Base-by-base conservation (phyloP, 192 early-diverging fungal genomes). In the Gigaspora rosea region DNA sequence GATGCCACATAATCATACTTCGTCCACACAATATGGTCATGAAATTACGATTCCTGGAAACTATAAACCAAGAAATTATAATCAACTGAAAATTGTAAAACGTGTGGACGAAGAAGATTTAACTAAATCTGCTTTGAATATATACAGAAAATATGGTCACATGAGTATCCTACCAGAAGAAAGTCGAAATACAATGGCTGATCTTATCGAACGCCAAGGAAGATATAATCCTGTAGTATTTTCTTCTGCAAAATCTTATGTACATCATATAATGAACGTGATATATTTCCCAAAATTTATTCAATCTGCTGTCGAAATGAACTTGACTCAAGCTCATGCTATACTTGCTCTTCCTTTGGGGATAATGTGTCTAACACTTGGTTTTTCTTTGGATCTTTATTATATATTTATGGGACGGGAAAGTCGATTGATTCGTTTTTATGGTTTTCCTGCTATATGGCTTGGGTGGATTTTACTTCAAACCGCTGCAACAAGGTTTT, bases 261-360 rank as follows among this genome's bases (percentile, higher is more conserved):
- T 85, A 7, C 84, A 80, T 71, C 82, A 85, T 54, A 77, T 85
- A 7, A 71, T 85, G 69, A 84, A 83, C 59, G 78, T 84, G 12
- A 80, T 83, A 48, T 85, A 77, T 72, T 85, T 84, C 59, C 78
- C 82, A 8, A 70, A 78, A 61, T 85, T 85, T 73, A 70, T 85
- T 0, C 78, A 85, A 33, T 52, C 76, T 2, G 71, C 81, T 8
- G 71, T 83, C n/a, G 79, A 83, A 36, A 85, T 75, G 12, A 85
- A 85, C 58, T n/a, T 85, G 0, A 75, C 80, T 9, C 47, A 20
- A 2, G 27, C n/a, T 9, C 52, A 76, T 33, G 65, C 80, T 0
- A 67, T 70, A 11, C 3, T 84, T 4, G 70, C 73, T 15, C 27
- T 85, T 62, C 35, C 66, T 12, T 20, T 80, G 9, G 80, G 80